Evolutionary conservation across 2,329 filamentous ascomycete species (phyloP), one percentile per base, ranked within the genome.

Genomic region (Claviceps fusiformis): DNA sequence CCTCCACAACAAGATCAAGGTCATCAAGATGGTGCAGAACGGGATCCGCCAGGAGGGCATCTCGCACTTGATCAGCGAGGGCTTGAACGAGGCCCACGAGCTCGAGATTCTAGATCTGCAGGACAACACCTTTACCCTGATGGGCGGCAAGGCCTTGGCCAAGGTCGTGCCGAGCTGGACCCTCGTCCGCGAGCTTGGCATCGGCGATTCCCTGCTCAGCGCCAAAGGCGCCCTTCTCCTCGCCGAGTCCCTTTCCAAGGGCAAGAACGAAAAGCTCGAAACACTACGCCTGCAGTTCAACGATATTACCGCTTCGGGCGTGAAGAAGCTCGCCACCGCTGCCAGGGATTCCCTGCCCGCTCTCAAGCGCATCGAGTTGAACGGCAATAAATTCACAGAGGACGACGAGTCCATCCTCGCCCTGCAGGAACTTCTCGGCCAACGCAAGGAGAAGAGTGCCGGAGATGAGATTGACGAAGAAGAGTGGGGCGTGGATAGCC

Each of bases 1-100:
- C 64, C 84, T 92, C 56, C 89, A 97, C 68, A 83, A 80, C 61
- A 85, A 86, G 56, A 80, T 98, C 59, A 87, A 85, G 71, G 83
- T 83, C 57, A 82, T 98, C 62, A 95, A 92, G 77, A 97, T 98
- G 93, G 89, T 95, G 31, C 93, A 97, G 72, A 97, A 98, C 69
- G 93, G 93, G 53, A 98, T 98, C 62, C 82, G 93, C 47, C 89
- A 92, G 67, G 90, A 97, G 70, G 93, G 93, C 58, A 93, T 97
- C 65, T 84, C 84, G 50, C 80, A 86, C 61, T 76, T 98, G 55
- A 75, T 98, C 60, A 83, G 81, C 58, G 77, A 91, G 54, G 93
- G 93, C 59, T 77, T 98, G 54, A 81, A 78, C 60, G 78, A 88
- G 63, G 82, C 89, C 52, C 76, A 74, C 37, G 74, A 76, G 48